Evolutionary conservation across 2,329 filamentous ascomycete species (phyloP), one percentile per base, ranked within the genome.

Genomic region (Ploettnerulaceae sp.): DNA sequence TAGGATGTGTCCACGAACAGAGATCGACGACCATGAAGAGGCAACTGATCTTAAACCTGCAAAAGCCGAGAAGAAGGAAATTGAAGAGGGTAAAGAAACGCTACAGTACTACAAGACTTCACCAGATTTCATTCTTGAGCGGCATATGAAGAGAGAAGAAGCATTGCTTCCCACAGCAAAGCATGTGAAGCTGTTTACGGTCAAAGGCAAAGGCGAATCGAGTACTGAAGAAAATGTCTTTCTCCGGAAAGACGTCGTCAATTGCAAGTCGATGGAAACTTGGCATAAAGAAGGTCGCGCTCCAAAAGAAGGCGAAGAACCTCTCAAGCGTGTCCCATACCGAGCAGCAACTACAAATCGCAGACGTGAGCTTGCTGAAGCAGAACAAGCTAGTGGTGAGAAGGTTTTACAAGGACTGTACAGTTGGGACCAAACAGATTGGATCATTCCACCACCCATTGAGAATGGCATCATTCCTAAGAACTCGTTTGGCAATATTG

Each of bases 271-370:
- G 21, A 85, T 86, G 1, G 93, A 98, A 64, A 95, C 88, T 1
- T 98, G 93, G 93, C 93, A 97, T 64, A 96, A 96, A 64, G 91
- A 96, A 71, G 93, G 93, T 0, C 79, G 91, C 8, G 84, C 82
- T 20, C 81, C 93, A 3, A 75, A 78, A 20, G 61, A 73, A 0
- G 89, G 86, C 3, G 81, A 85, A 55, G 69, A 80, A 38, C 87
- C 93, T 0, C 68, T 96, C 49, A 98, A 98, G 65, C 76, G 79
- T 32, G 93, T 95, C 0, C 89, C 91, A 0, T 89, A 93, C 63
- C 85, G 93, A 32, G 93, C 89, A 12, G 91, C 95, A 3, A 98
- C 93, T 0, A 77, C 86, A 2, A 88, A 89, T 42, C 78, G 93
- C 17, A 86, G 89, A 58, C 81, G 90, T 38, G 93, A 96, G 65